phyloP scores from a whole-genome alignment of 2,329 filamentous ascomycete species.

The Sphaceloma murrayae region DNA sequence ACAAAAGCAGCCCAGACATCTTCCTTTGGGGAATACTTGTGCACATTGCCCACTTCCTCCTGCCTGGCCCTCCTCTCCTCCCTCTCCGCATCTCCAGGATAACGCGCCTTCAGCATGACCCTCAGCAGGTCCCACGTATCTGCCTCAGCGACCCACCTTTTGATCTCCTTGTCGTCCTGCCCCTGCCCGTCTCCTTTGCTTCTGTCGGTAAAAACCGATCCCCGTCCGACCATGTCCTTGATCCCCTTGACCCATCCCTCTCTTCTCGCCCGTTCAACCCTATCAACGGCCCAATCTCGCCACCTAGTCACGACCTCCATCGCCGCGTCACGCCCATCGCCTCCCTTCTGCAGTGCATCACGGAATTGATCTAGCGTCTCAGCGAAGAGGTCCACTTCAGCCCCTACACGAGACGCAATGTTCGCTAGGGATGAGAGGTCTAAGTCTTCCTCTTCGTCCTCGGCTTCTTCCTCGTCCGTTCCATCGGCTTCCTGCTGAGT shows the following conservation, averaged over 20 bases:
- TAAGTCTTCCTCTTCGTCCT: constrained; percentile 4
- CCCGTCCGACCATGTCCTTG: constrained; percentile 10
- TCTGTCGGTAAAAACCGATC: not conserved
- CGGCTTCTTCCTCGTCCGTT: constrained; percentile 18
- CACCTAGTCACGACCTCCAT: constrained; percentile 48
- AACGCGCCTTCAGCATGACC: constrained; percentile 58
- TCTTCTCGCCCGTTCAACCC: constrained; percentile 38
- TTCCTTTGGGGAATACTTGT: constrained; percentile 48
- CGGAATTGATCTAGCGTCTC: constrained; percentile 69
- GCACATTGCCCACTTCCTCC: constrained; percentile 26
- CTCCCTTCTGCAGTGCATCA: constrained; percentile 38
- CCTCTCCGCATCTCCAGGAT: constrained; percentile 31
- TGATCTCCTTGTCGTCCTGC: constrained; percentile 34
- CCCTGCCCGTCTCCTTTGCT: constrained; percentile 29
- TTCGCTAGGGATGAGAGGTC: constrained; percentile 43
- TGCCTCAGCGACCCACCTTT: constrained; percentile 68
- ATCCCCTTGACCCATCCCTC: constrained; percentile 21
- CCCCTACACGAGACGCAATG: constrained; percentile 59
- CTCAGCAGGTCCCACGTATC: constrained; percentile 85
- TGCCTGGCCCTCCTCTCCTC: constrained; percentile 29
- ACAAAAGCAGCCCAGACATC: constrained; percentile 68
- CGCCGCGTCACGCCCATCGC: constrained; percentile 50
- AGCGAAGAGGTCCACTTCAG: constrained; percentile 81
- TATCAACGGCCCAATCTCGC: constrained; percentile 43
- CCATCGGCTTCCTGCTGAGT: not conserved